phyloP scores from a whole-genome alignment of 805 yeast genomes.

The Lipomyces starkeyi region DNA sequence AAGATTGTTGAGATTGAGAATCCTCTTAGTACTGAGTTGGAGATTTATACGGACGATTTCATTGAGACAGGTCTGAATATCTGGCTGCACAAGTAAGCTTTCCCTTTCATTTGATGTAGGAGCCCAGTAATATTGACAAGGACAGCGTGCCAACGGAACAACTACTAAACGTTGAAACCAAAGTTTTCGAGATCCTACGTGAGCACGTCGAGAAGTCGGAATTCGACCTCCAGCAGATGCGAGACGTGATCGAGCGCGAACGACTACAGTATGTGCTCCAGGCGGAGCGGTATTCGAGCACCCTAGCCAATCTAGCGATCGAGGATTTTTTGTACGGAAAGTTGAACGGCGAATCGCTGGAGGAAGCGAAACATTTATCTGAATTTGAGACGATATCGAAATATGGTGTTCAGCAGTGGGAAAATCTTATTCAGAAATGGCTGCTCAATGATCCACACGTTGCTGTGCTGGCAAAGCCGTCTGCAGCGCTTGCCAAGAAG shows the following conservation, averaged over 20 bases:
- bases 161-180: constrained; percentile 59
- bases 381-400: constrained; percentile 63
- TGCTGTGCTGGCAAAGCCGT: constrained; percentile 75
- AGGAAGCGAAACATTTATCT: constrained; percentile 55
- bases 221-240: constrained; percentile 69
- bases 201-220: constrained; percentile 56
- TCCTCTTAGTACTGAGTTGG: constrained; percentile 77
- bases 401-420: constrained; percentile 79
- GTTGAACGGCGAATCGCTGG: constrained; percentile 62
- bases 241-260: constrained; percentile 69
- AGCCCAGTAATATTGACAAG: constrained; percentile 43
- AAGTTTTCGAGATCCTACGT: constrained; percentile 57
- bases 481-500: constrained; percentile 59
- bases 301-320: constrained; percentile 69
- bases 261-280: constrained; percentile 57
- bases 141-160: constrained; percentile 78
- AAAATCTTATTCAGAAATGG: constrained; percentile 55
- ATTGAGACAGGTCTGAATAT: constrained; percentile 63
- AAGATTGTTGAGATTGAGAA: constrained; percentile 78
- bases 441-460: constrained; percentile 69
- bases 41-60: constrained; percentile 76
- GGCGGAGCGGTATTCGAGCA: constrained; percentile 41
- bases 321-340: constrained; percentile 82
- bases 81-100: constrained; percentile 29
- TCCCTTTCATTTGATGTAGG: neutral